Evolutionary conservation across 73 alveolate genomes (phyloP).

Genomic region (Paraurostyla sp.): DNA sequence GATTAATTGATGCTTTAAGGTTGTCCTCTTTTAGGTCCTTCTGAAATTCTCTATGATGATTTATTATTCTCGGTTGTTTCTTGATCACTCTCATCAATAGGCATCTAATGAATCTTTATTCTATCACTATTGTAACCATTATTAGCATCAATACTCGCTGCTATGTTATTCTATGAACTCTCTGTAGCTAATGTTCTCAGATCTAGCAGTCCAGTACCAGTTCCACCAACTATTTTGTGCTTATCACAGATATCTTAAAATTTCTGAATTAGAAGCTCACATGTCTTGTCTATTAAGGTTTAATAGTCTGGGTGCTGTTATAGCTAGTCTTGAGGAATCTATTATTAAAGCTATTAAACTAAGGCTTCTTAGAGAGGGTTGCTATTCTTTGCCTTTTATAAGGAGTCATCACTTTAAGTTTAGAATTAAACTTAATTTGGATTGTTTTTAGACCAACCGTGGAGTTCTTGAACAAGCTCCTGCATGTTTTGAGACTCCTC

Average conservation of each 20-base stretch:
- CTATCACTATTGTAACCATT: background rate
- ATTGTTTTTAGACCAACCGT: background rate
- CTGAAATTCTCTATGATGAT: no score
- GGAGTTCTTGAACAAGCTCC: slow-evolving; percentile 18
- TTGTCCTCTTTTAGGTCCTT: no score
- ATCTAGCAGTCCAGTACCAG: no score
- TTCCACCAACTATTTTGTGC: background rate
- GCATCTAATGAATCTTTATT: background rate
- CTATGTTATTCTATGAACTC: no score
- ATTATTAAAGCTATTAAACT: background rate
- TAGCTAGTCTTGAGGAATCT: no score
- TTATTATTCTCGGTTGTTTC: background rate
- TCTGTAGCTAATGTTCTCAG: no score
- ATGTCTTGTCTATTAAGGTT: background rate
- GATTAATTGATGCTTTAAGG: no score
- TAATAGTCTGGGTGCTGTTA: no score
- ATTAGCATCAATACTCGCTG: background rate
- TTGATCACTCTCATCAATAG: background rate
- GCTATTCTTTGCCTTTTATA: no score
- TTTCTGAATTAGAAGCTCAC: background rate
- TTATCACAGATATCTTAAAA: slow-evolving; percentile 28
- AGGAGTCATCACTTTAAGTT: no score
- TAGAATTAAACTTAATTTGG: no score
- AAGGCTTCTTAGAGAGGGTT: no score
- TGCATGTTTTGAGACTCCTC: slow-evolving; percentile 29